Evolutionary conservation across 306 rosid species (phyloP).

Genomic region (Begonia masoniana): DNA sequence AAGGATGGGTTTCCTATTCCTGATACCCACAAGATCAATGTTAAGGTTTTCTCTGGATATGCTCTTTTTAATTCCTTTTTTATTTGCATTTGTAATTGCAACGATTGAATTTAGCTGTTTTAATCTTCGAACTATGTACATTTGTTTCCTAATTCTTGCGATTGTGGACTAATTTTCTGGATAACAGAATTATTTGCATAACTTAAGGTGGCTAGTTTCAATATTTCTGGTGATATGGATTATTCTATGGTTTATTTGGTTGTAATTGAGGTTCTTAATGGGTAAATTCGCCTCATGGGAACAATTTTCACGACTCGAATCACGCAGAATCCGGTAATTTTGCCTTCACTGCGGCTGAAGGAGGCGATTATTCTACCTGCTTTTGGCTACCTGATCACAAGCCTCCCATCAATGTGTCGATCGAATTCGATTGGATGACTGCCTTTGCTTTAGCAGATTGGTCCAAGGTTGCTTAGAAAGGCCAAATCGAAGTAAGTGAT

Average conservation of each 20-base stretch:
- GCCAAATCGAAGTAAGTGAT: constrained; percentile 72
- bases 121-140: no score
- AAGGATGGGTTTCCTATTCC: constrained; percentile 40
- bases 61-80: no score
- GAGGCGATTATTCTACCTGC: constrained; percentile 70
- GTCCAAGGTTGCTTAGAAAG: constrained; percentile 92
- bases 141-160: no score
- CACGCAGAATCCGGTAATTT: constrained; percentile 57
- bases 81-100: no score
- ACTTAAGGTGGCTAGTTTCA: neutral
- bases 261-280: constrained; percentile 22
- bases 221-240: neutral
- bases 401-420: constrained; percentile 19
- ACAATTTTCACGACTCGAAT: constrained; percentile 45
- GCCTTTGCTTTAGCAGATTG: constrained; percentile 79
- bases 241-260: constrained; percentile 14
- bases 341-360: constrained; percentile 73
- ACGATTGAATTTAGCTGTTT: no score
- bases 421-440: constrained; percentile 81
- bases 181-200: no score
- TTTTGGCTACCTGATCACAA: constrained; percentile 47
- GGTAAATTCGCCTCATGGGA: constrained; percentile 70
- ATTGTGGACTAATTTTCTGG: no score
- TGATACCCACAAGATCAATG: constrained; percentile 46
- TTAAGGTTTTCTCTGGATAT: constrained; percentile 31